Evolutionary conservation across 1,284 basidiomycete species (phyloP).

Genomic region (Puccinia novopanici): DNA sequence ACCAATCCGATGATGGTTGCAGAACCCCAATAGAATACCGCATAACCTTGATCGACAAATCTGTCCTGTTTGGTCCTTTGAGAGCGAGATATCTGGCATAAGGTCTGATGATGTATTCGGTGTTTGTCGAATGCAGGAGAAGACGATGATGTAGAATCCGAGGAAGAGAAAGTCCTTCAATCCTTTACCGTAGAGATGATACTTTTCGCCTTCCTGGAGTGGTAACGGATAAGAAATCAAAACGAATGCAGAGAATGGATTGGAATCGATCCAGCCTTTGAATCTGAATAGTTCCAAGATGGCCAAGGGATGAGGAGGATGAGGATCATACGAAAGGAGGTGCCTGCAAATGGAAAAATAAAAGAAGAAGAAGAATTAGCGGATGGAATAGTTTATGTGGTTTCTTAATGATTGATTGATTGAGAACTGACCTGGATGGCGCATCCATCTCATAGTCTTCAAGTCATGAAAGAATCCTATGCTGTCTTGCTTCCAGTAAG

Average conservation of each 20-base stretch:
- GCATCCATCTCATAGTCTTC: constrained; percentile 69
- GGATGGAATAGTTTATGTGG: constrained; percentile 3
- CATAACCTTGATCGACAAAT: constrained; percentile 89
- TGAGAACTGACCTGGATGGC: constrained; percentile 67
- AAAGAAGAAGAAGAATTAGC: constrained; percentile 64
- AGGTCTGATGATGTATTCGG: constrained; percentile 71
- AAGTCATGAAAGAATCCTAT: constrained; percentile 64
- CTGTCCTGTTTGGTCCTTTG: constrained; percentile 71
- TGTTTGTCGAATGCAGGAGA: constrained; percentile 84
- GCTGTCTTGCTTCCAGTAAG: constrained; percentile 50
- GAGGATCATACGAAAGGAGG: constrained; percentile 52
- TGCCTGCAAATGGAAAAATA: constrained; percentile 49
- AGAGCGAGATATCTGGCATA: constrained; percentile 74
- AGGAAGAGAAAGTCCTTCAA: constrained; percentile 76
- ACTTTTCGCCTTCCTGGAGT: constrained; percentile 64
- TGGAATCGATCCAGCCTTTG: constrained; percentile 65
- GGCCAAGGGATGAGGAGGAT: constrained; percentile 48
- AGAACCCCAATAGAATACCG: constrained; percentile 73
- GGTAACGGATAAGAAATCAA: constrained; percentile 70
- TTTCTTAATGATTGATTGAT: neutral
- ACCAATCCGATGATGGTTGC: constrained; percentile 77
- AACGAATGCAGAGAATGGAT: constrained; percentile 76
- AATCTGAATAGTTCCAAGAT: constrained; percentile 53
- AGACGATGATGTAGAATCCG: constrained; percentile 83
- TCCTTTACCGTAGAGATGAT: constrained; percentile 72